phyloP scores from a whole-genome alignment of 2,329 filamentous ascomycete genomes.

The Aspergillus terreus region DNA sequence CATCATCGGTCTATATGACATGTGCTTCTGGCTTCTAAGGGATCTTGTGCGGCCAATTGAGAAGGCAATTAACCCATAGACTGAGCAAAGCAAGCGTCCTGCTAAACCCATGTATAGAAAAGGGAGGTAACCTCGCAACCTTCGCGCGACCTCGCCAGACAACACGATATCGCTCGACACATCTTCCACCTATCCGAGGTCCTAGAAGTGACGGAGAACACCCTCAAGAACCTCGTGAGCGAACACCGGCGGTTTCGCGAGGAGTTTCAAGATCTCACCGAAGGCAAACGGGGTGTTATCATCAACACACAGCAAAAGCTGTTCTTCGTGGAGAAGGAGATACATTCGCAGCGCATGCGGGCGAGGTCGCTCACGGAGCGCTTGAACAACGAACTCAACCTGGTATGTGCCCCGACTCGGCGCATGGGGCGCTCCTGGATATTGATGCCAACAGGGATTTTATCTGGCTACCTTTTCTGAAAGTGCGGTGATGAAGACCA shows the following conservation, averaged over 20 bases:
- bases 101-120: neutral
- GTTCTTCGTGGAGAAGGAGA: slow-evolving; percentile 19
- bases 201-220: slow-evolving; percentile 29
- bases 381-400: slow-evolving; percentile 32
- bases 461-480: slow-evolving; percentile 27
- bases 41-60: slow-evolving; percentile 28
- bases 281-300: neutral
- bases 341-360: slow-evolving; percentile 25
- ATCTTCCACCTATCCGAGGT: slow-evolving; percentile 30
- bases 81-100: neutral
- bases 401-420: slow-evolving; percentile 14
- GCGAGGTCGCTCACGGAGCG: slow-evolving; percentile 26
- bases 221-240: slow-evolving; percentile 18
- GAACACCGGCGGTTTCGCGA: slow-evolving; percentile 17
- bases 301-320: slow-evolving; percentile 4
- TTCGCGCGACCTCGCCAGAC: slow-evolving; percentile 17
- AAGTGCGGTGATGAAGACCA: slow-evolving; percentile 28
- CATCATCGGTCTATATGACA: slow-evolving; percentile 21
- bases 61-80: slow-evolving; percentile 8
- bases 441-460: slow-evolving; percentile 20
- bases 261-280: slow-evolving; percentile 2
- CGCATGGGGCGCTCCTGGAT: neutral
- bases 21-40: slow-evolving; percentile 27
- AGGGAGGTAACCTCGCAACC: slow-evolving; percentile 1
- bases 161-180: slow-evolving; percentile 32